Conservation (phyloP, 1,284 basidiomycete genomes). For the Phlebopus sp. region DNA sequence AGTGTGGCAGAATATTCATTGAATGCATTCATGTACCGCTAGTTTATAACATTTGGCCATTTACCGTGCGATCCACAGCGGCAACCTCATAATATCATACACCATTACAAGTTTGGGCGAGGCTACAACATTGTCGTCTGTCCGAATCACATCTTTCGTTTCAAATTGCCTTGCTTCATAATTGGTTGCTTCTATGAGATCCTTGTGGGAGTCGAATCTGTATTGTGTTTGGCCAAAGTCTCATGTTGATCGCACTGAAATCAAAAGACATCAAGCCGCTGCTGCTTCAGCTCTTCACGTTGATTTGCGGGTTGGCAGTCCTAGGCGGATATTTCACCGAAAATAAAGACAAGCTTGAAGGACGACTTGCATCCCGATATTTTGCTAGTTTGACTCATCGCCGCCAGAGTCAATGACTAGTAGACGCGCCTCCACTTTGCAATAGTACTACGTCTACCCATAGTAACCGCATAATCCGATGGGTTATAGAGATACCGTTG, state of each 20-base stretch:
- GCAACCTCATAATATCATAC: too few relatives aligned
- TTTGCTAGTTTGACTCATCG: slow-evolving; percentile 55
- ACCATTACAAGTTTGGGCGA: slow-evolving; percentile 25
- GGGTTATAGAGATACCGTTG: too few relatives aligned
- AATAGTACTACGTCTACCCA: background rate
- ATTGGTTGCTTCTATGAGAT: slow-evolving; percentile 68
- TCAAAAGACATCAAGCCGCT: slow-evolving; percentile 54
- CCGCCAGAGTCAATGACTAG: slow-evolving; percentile 80
- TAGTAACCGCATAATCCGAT: too few relatives aligned
- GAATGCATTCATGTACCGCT: slow-evolving; percentile 15
- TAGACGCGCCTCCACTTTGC: too few relatives aligned
- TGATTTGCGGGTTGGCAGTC: slow-evolving; percentile 63
- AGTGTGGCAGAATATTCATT: slow-evolving; percentile 28
- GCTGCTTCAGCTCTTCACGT: slow-evolving; percentile 75
- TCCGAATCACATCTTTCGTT: slow-evolving; percentile 70
- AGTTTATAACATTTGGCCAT: too few relatives aligned
- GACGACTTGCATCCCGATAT: slow-evolving; percentile 44
- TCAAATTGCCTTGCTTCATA: slow-evolving; percentile 70
- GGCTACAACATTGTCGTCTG: slow-evolving; percentile 28
- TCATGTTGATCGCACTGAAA: slow-evolving; percentile 1
- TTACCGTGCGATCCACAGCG: background rate
- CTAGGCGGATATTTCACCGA: slow-evolving; percentile 36
- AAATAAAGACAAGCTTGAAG: slow-evolving; percentile 15
- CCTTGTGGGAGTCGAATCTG: slow-evolving; percentile 78
- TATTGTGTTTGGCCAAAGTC: slow-evolving; percentile 13